phyloP scores from a whole-genome alignment of 176 grass and related monocot species.

The Ananas comosus region DNA sequence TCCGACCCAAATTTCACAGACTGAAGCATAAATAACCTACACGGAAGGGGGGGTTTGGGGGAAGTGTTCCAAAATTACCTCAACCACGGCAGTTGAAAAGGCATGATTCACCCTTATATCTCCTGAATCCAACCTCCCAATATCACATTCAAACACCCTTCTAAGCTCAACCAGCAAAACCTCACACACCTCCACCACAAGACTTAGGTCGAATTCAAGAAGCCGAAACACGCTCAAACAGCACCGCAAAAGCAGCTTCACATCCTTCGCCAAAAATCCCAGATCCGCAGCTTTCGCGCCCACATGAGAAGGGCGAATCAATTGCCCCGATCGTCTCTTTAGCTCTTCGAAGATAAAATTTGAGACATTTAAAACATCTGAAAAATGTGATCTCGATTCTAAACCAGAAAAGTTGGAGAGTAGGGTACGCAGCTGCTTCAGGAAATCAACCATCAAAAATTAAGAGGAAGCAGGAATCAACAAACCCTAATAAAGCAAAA shows the following conservation, averaged over 20 bases:
- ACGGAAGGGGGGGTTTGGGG: no score
- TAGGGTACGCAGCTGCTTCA: neutral
- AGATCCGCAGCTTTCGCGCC: neutral
- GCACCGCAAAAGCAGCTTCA: neutral
- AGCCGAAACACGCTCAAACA: neutral
- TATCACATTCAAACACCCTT: neutral
- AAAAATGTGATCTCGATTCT: neutral
- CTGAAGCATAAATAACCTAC: no score
- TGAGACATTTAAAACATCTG: neutral
- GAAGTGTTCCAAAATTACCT: neutral
- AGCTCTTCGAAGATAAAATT: slow-evolving; percentile 8
- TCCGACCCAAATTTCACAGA: no score
- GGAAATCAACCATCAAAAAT: neutral
- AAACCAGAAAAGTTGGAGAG: neutral
- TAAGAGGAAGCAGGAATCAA: neutral
- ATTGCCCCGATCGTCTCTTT: neutral
- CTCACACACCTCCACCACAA: slow-evolving; percentile 12
- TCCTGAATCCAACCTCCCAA: neutral
- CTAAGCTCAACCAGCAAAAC: neutral
- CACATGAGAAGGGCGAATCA: neutral
- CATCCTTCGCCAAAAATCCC: neutral
- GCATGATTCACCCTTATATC: neutral
- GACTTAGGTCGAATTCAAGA: slow-evolving; percentile 7
- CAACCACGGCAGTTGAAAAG: neutral
- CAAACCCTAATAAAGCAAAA: no score